Base-by-base conservation (phyloP, 2,329 filamentous ascomycete species). In the Scedosporium minutisporum region DNA sequence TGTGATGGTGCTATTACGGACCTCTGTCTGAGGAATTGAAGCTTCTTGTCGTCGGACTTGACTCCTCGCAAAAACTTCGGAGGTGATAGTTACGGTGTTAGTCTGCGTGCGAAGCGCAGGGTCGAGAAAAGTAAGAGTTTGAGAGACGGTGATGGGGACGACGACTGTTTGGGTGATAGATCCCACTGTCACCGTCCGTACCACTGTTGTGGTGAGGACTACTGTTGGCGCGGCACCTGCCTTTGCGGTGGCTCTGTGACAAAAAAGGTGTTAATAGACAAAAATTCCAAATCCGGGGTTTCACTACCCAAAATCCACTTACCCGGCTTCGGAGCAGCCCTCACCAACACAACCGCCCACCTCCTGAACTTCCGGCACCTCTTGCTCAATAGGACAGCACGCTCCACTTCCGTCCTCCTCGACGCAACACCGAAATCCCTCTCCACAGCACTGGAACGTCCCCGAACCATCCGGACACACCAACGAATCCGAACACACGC, bases 71-170 rank as follows among this genome's bases (percentile, higher is more conserved):
- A 62, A 18, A 7, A 65, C 65, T 1, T 68, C 57, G 1, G 65
- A 68, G 9, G 66, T 67, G 5, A 69, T 65, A 0, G 69, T 71
- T 0, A 66, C 66, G 4, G 65, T 66, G 25, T 64, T 66, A 53
- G 69, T 69, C 25, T 70, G 64, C 9, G 69, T 69, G n/a, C 62
- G 63, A 12, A 67, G 55, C 6, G 62, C 33, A 3, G 69, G 69
- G 46, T 70, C 64, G 46, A 69, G 18, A 16, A 70, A 64, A 4
- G 70, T 71, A 48, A 73, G 65, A 1, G 68, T 67, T 25, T 69
- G 62, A 1, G 65, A 65, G 10, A 65, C 60, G 0, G 71, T 71
- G 0, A 64, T 61, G 9, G 67, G 48, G 16, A 68, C 25, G 0
- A 67, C 61, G 1, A 63, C 60, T 0, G 68, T 68, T 23, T 62